phyloP scores from a whole-genome alignment of 768 basidiomycete genomes.

The Hysterangium stoloniferum region DNA sequence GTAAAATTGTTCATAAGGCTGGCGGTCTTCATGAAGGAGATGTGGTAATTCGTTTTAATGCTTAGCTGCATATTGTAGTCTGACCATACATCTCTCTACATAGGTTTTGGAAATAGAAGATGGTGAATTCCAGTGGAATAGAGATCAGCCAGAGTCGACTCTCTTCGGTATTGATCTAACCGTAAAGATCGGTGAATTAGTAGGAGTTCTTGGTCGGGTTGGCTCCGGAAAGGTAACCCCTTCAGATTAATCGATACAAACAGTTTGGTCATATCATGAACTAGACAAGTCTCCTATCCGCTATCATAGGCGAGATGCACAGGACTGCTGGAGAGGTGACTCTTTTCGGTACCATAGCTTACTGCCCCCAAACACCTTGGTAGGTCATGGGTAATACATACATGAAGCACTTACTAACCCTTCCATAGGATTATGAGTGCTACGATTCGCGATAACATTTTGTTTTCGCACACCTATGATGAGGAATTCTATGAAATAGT shows the following conservation, averaged over 20 bases:
- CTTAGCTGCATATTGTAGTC: neutral
- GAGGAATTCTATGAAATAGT: slow-evolving; percentile 77
- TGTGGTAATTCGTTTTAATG: slow-evolving; percentile 39
- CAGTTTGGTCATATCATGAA: slow-evolving; percentile 4
- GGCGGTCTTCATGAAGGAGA: slow-evolving; percentile 45
- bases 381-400: slow-evolving; percentile 24
- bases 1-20: slow-evolving; percentile 40
- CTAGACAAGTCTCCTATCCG: slow-evolving; percentile 67
- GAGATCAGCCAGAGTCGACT: slow-evolving; percentile 45
- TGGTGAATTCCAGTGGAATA: slow-evolving; percentile 80
- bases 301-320: slow-evolving; percentile 84
- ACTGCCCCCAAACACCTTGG: slow-evolving; percentile 87
- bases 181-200: slow-evolving; percentile 75
- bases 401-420: neutral
- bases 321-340: slow-evolving; percentile 64
- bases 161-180: slow-evolving; percentile 72
- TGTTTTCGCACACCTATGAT: slow-evolving; percentile 87
- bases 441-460: slow-evolving; percentile 82
- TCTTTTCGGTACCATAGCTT: slow-evolving; percentile 65
- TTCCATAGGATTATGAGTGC: slow-evolving; percentile 69
- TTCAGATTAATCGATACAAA: slow-evolving; percentile 17
- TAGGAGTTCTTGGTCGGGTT: slow-evolving; percentile 82
- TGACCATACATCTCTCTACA: neutral
- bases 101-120: slow-evolving; percentile 61
- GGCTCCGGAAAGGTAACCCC: slow-evolving; percentile 93